A percentile compares a stretch with the other conserved stretches of the same genome.
Evolutionary conservation across 225 moss, liverwort and hornwort genomes (phyloP).

Genomic region (Marchantia polymorpha): DNA sequence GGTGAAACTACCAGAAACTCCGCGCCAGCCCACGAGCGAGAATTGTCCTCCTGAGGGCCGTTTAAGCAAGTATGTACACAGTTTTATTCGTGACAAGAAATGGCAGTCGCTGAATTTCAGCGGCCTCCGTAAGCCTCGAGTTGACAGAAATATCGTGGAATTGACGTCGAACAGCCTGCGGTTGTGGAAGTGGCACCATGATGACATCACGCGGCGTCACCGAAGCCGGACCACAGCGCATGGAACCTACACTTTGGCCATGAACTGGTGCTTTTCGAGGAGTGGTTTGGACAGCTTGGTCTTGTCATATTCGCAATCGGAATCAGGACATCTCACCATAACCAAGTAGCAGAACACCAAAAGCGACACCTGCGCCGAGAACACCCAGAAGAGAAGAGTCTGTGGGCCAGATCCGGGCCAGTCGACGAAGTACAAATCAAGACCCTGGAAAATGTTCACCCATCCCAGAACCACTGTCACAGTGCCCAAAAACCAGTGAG

Average conservation of each 20-base stretch:
- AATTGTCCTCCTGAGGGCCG: neutral
- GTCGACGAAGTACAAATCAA: slow-evolving; percentile 27
- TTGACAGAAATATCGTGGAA: too few relatives aligned
- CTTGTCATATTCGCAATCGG: neutral
- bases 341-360: slow-evolving; percentile 29
- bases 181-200: neutral
- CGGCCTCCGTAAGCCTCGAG: neutral
- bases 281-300: neutral
- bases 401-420: slow-evolving; percentile 36
- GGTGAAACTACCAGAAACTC: neutral
- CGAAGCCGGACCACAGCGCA: neutral
- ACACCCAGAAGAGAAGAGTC: slow-evolving; percentile 18
- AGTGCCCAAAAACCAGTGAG: slow-evolving; percentile 43
- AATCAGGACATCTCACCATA: slow-evolving; percentile 24
- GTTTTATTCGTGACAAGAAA: neutral
- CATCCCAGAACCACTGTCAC: slow-evolving; percentile 33
- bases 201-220: neutral
- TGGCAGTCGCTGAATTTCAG: neutral
- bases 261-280: neutral
- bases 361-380: slow-evolving; percentile 23
- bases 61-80: neutral
- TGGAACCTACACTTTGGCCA: neutral
- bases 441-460: slow-evolving; percentile 40
- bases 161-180: neutral
- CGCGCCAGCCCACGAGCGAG: neutral